These are phyloP conservation scores for Stenocarpella maydis DNA, from an alignment of 2,329 filamentous ascomycete genomes.

Conservation along the genomic window DNA sequence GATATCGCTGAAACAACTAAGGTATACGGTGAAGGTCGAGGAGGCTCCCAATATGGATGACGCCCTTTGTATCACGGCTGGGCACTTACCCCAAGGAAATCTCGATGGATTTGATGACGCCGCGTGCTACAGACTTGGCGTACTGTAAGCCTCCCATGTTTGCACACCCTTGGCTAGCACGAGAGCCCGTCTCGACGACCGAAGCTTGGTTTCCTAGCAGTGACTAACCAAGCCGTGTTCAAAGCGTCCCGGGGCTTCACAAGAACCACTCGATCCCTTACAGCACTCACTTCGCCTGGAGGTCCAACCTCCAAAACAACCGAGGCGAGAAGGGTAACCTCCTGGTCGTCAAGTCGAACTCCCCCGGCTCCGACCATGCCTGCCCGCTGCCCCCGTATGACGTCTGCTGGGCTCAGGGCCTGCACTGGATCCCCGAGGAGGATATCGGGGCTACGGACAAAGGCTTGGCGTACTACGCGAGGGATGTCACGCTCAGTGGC, in stretches of 20 bases:
- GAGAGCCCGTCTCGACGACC: neutral
- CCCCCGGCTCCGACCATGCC: conserved; percentile 10
- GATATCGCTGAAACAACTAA: neutral
- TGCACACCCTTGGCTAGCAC: neutral
- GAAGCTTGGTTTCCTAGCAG: too few relatives aligned
- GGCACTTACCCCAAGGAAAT: neutral
- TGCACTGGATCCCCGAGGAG: conserved; percentile 13
- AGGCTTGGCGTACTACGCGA: conserved; percentile 4
- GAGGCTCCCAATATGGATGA: neutral
- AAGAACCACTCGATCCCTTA: neutral
- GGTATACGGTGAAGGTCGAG: neutral
- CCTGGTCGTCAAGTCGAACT: conserved; percentile 27
- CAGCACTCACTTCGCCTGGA: conserved; percentile 26
- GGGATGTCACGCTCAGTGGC: neutral
- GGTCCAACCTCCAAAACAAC: neutral
- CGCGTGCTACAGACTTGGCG: neutral
- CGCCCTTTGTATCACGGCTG: neutral
- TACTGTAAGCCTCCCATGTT: neutral
- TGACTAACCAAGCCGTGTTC: neutral
- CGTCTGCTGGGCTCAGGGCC: conserved; percentile 31
- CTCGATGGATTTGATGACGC: neutral
- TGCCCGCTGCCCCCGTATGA: conserved; percentile 23
- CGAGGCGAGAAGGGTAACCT: neutral
- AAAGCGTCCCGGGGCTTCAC: neutral
- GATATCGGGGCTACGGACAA: neutral